A percentile compares a stretch with the other conserved stretches of the same genome.
Evolutionary conservation across 2,329 filamentous ascomycete species (phyloP).

Genomic region (Ophiostoma piceae): DNA sequence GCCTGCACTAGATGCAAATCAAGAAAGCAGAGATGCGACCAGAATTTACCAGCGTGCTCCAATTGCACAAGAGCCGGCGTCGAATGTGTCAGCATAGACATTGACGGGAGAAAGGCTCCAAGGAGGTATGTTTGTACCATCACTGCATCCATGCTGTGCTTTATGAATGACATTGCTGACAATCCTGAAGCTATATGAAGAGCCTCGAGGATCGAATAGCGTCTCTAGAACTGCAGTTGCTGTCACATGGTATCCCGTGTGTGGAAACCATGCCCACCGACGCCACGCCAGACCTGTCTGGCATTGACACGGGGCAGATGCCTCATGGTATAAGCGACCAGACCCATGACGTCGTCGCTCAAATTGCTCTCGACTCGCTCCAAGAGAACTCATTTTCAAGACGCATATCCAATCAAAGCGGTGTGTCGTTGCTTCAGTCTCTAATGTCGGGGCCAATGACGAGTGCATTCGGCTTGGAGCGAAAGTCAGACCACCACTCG

Average conservation of each 20-base stretch:
- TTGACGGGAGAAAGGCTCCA: background rate
- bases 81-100: constrained; percentile 7
- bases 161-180: background rate
- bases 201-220: background rate
- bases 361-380: background rate
- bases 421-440: background rate
- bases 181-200: background rate
- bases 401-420: background rate
- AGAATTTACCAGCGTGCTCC: background rate
- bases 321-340: background rate
- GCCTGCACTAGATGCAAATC: background rate
- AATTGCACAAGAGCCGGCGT: constrained; percentile 4
- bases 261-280: background rate
- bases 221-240: background rate
- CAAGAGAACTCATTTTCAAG: background rate
- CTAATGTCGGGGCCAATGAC: background rate
- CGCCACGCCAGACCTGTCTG: background rate
- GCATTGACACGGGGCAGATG: background rate
- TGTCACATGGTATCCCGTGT: background rate
- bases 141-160: background rate
- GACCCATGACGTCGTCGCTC: background rate
- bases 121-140: background rate
- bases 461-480: background rate
- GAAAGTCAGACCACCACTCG: constrained; percentile 1
- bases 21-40: constrained; percentile 5